These are phyloP conservation scores for Nadsonia commutata DNA, from an alignment of 1,139 yeast species.

Conservation along the genomic window DNA sequence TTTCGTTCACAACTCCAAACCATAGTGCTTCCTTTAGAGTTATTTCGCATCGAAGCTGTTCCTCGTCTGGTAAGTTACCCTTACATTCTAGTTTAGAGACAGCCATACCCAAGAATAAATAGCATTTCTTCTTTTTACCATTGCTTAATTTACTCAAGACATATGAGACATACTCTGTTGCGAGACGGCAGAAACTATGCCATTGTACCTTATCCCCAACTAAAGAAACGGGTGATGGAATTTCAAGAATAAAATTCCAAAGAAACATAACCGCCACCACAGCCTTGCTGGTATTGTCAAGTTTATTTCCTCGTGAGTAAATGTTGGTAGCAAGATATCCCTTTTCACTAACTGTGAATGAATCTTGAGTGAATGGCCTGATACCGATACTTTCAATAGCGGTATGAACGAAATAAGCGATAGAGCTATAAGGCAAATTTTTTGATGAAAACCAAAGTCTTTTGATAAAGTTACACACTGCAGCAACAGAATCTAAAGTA, in stretches of 20 bases:
- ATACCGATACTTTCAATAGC: constrained; percentile 11
- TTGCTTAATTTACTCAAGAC: background rate
- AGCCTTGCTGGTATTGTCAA: background rate
- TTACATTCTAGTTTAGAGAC: background rate
- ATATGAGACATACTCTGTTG: background rate
- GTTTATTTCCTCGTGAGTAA: background rate
- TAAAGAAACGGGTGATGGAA: background rate
- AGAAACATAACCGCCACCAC: background rate
- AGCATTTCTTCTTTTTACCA: background rate
- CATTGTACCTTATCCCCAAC: background rate
- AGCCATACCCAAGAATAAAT: background rate
- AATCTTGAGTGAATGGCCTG: constrained; percentile 9
- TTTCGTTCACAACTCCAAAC: background rate
- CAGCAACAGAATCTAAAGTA: constrained; percentile 13
- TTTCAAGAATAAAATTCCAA: background rate
- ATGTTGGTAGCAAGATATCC: background rate
- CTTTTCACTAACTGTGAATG: background rate
- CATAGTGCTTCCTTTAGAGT: background rate
- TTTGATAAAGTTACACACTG: constrained; percentile 10
- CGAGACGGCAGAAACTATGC: background rate
- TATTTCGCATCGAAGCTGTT: background rate
- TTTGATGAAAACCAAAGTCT: constrained; percentile 4
- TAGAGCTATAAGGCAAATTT: background rate
- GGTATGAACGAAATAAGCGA: constrained; percentile 7
- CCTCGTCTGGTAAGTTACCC: background rate